Base-by-base conservation (phyloP, 768 basidiomycete species). In the Coprinellus micaceus region DNA sequence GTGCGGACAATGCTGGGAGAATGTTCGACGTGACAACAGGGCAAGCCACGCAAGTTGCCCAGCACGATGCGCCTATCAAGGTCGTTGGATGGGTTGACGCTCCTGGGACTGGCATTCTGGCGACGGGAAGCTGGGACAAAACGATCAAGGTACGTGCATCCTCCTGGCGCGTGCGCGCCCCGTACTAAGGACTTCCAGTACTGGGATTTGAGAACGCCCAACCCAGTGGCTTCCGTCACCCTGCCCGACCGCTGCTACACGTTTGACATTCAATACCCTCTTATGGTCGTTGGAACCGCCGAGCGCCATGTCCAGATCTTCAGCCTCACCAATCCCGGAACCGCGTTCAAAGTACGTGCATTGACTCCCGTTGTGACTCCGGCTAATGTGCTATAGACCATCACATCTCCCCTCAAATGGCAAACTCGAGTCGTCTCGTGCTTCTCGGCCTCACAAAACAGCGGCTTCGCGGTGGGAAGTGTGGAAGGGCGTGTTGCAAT, bases 111-210 rank as follows among this genome's bases (percentile, higher is more conserved):
- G 83, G 90, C 13, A 84, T 95, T 59, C 76, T 95, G 19, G 91
- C 87, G 12, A 98, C 96, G 1, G 97, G 94, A 10, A 94, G 93
- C 52, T 99, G 97, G 97, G 96, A 99, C 71, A 96, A 96, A 74
- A 96, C 92, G 1, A 72, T 98, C 67, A 96, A 94, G 80, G 95
- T 94, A 61, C 54, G 73, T 65, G 33, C 2, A 58, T 60, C 24
- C 5, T 17, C 22, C 10, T 40, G 6, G 15, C 24, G 22, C 21
- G 48, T 26, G 45, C 4, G n/a, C n/a, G n/a, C 24, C 25, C 45
- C 10, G 13, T 33, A 33, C 29, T 17, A 15, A 33, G 4, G 46
- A 22, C 17, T 43, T 49, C 46, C 51, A 97, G 93, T 98, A 97
- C 65, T 98, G 95, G 95, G 93, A 97, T 71, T 70, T 94, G 58